Evolutionary conservation across 306 rosid genomes (phyloP), one percentile per base, ranked within the genome.

Genomic region (Hippophae tibetana): DNA sequence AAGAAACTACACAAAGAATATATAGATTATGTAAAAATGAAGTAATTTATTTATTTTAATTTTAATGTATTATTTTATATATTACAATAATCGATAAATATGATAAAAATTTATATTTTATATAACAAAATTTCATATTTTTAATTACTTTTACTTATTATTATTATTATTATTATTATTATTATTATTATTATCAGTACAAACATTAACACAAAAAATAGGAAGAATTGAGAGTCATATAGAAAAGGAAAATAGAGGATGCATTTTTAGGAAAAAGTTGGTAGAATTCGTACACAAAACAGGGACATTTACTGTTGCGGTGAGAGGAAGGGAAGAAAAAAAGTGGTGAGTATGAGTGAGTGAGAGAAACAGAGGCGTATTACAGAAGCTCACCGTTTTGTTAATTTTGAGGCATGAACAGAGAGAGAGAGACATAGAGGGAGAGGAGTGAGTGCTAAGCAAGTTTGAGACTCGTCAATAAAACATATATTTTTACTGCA

Each of bases 401-500:
- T 94, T 89, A 94, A 89, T 85, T 88, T 88, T 89, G 96, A 89
- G 94, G 94, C 79, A 78, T 60, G 79, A 69, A 54, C 67, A 62
- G 18, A 63, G 67, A 13, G 55, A 60, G 27, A 55, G 56, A 61
- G 63, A 59, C 71, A 63, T 63, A 61, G 64, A 50, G 45, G 11
- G 54, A 60, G 66, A 52, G 62, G 64, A 66, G 66, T 7, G 75
- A 69, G 95, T 78, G 77, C 80, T 67, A 44, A 57, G 47, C 87
- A 86, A 86, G 89, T 78, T 80, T 82, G 76, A 76, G 47, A 43
- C 25, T 49, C 2, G 58, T 71, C 42, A n/a, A 63, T 66, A 55
- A 52, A 60, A 44, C 59, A 46, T 42, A 18, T 52, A 50, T 64
- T 57, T 75, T 80, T 72, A 66, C 82, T 50, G 69, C 78, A 68